Evolutionary conservation across 2,329 filamentous ascomycete genomes (phyloP), one percentile per base, ranked within the genome.

Genomic region (Chaetomium sp.): DNA sequence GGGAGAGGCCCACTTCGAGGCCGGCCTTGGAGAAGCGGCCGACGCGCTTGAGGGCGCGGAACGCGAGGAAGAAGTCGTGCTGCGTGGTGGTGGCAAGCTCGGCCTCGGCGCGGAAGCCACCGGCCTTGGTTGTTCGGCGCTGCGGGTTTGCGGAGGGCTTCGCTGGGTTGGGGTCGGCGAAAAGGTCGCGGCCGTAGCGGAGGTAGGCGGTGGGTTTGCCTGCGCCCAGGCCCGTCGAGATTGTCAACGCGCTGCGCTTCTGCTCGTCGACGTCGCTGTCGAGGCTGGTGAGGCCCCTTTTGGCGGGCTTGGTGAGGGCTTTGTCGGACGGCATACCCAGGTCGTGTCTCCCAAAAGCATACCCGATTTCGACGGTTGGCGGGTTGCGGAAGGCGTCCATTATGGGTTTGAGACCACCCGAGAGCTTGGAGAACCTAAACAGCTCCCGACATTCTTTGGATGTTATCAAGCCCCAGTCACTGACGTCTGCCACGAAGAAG

Each of bases 311-410:
- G 3, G 76, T 75, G 38, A 78, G 68, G 3, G 75, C 72, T 10
- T 72, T 72, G 0, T 72, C 72, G 35, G 72, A 68, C 1, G 70
- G 70, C 25, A 76, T 64, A 21, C 76, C 76, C 23, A 79, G 63
- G 45, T 76, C 72, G 65, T 73, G 62, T 1, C 71, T 65, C 49
- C 73, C 68, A 29, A 72, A 67, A n/a, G 73, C 75, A 66, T 79
- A 82, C 2, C 80, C 79, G 1, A 80, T 31, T 65, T 82, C 80
- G 16, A 81, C 45, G 54, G 74, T 80, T 0, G 80, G 78, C 0
- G 76, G 68, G 50, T 62, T 66, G n/a, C 62, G 61, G 64, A 70
- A 69, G 16, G 49, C 57, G 25, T 66, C 60, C 5, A 57, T 23
- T 27, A 53, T 29, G 19, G 67, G 64, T n/a, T 65, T 63, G 27